Percentiles rank a stretch among this genome's conserved stretches.
phyloP scores from a whole-genome alignment of 257 asterid genomes.

The Solanum dulcamara region DNA sequence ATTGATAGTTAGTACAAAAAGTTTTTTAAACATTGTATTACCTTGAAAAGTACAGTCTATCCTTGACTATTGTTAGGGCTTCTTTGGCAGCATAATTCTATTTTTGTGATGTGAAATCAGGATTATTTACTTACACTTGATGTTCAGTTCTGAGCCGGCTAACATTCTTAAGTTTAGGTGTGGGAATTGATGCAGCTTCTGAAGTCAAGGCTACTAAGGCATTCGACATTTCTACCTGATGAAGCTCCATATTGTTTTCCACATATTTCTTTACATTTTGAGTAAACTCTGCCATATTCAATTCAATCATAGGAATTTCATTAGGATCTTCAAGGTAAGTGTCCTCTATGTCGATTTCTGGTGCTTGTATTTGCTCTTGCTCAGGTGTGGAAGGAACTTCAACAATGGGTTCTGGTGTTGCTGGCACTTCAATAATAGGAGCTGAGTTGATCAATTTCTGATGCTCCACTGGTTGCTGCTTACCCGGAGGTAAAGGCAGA shows the following conservation, averaged over 20 bases:
- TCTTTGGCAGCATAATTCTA: background rate
- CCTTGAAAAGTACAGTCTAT: background rate
- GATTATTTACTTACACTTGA: constrained; percentile 64
- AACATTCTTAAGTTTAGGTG: constrained; percentile 76
- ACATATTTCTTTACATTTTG: constrained; percentile 65
- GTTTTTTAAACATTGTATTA: background rate
- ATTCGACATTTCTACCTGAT: constrained; percentile 63
- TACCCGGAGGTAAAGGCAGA: constrained; percentile 44
- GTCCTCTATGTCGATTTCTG: constrained; percentile 56
- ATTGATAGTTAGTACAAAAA: constrained; percentile 1
- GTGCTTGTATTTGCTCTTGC: constrained; percentile 27
- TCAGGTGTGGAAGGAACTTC: constrained; percentile 80
- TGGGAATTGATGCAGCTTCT: constrained; percentile 84
- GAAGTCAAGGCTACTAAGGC: constrained; percentile 79
- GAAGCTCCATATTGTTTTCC: constrained; percentile 47
- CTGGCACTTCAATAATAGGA: constrained; percentile 13
- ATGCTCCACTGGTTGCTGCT: constrained; percentile 9
- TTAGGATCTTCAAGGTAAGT: constrained; percentile 44
- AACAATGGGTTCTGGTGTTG: constrained; percentile 38
- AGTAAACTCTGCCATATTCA: constrained; percentile 71
- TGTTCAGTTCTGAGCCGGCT: constrained; percentile 96
- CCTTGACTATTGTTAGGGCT: background rate
- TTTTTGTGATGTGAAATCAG: background rate
- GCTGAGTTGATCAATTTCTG: constrained; percentile 26
- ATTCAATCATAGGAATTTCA: constrained; percentile 81